A percentile compares a stretch with the other conserved stretches of the same genome.
Evolutionary conservation across 176 grass and related monocot species (phyloP).

Genomic region (Miscanthus lutarioriparius): DNA sequence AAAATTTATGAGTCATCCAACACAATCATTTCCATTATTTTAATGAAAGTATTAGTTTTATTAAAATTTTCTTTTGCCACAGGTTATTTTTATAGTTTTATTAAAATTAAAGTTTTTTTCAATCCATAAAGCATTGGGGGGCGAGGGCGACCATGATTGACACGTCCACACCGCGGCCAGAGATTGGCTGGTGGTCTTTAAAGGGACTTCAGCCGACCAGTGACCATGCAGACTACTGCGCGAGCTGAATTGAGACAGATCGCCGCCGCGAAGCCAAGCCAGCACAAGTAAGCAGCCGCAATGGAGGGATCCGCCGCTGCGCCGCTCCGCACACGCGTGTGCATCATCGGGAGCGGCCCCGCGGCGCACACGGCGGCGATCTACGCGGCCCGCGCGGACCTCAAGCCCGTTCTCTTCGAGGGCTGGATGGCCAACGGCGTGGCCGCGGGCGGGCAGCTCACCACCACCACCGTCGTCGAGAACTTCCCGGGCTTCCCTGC

Average conservation of each 20-base stretch:
- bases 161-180: too few relatives aligned
- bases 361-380: slow-evolving; percentile 88
- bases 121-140: too few relatives aligned
- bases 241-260: neutral
- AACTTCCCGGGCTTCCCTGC: slow-evolving; percentile 88
- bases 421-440: slow-evolving; percentile 91
- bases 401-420: slow-evolving; percentile 87
- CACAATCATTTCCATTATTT: too few relatives aligned
- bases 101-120: too few relatives aligned
- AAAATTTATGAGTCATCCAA: too few relatives aligned
- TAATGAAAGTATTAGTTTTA: too few relatives aligned
- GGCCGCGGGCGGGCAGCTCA: slow-evolving; percentile 68
- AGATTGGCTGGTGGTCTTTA: neutral
- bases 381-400: slow-evolving; percentile 84
- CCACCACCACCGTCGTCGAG: slow-evolving; percentile 94
- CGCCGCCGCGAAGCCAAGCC: neutral
- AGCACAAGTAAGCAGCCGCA: neutral
- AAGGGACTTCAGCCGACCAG: neutral
- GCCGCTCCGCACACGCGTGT: slow-evolving; percentile 64
- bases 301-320: slow-evolving; percentile 56
- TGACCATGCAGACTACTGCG: neutral
- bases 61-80: too few relatives aligned
- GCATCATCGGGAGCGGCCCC: slow-evolving; percentile 92
- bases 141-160: too few relatives aligned
- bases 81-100: too few relatives aligned